Percentiles rank a stretch among this genome's conserved stretches.
phyloP scores from a whole-genome alignment of 2,329 filamentous ascomycete genomes.

The Aspergillus novoparasiticus region DNA sequence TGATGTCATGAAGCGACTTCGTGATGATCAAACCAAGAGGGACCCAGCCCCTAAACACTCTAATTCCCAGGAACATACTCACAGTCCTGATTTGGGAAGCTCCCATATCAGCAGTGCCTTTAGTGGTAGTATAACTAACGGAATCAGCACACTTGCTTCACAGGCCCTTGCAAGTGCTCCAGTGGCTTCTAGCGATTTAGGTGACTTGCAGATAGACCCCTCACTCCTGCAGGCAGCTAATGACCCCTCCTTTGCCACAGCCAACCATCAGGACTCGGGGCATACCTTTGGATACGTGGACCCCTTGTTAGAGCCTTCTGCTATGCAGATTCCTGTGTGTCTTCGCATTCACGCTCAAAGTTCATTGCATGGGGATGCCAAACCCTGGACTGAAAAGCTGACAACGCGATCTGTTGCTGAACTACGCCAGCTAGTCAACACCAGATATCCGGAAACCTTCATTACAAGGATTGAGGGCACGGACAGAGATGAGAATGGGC shows the following conservation, averaged over 20 bases:
- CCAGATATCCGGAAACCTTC: conserved; percentile 62
- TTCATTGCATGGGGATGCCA: conserved; percentile 49
- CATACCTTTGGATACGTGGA: conserved; percentile 40
- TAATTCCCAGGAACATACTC: conserved; percentile 23
- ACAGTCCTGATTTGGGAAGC: conserved; percentile 25
- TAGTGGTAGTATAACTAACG: conserved; percentile 37
- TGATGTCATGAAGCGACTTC: conserved; percentile 76
- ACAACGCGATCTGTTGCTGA: conserved; percentile 61
- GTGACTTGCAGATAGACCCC: conserved; percentile 65
- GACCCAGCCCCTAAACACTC: conserved; percentile 51
- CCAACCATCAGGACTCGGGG: conserved; percentile 36
- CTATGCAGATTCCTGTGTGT: conserved; percentile 61
- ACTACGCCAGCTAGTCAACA: conserved; percentile 62
- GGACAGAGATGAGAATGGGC: conserved; percentile 60
- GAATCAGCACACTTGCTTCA: conserved; percentile 47
- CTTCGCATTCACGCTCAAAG: conserved; percentile 71
- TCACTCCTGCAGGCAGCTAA: conserved; percentile 62
- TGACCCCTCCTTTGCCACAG: conserved; percentile 46
- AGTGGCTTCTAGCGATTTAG: conserved; percentile 42
- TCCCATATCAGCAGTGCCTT: conserved; percentile 26
- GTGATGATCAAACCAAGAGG: conserved; percentile 65
- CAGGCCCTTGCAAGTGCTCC: conserved; percentile 47
- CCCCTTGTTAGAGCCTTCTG: conserved; percentile 34
- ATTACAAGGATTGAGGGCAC: conserved; percentile 68
- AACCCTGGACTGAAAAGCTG: conserved; percentile 68